A percentile compares a stretch with the other conserved stretches of the same genome.
These are phyloP conservation scores for Euphorbia corollata DNA, from an alignment of 441 rosid species.

Conservation along the genomic window DNA sequence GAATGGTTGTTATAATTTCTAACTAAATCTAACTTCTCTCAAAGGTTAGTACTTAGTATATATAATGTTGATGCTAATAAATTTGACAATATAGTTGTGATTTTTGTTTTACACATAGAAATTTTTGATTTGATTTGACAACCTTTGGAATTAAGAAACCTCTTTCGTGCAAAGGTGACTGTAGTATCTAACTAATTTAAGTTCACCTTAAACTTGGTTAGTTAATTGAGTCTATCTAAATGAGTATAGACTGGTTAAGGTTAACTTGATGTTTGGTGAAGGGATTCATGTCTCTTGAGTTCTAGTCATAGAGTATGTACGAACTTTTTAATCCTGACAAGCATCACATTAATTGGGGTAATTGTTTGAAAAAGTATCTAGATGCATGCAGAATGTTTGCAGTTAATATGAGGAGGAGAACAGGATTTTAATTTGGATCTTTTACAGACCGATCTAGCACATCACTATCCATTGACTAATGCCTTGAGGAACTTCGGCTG, in stretches of 20 bases:
- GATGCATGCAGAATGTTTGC: not conserved
- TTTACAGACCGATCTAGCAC: conserved; percentile 49
- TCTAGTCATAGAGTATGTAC: not conserved
- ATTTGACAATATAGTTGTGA: not conserved
- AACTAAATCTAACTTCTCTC: not conserved
- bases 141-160: not conserved
- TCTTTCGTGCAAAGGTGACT: conserved; percentile 4
- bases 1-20: not conserved
- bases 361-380: not conserved
- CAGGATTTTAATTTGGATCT: not conserved
- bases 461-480: conserved; percentile 33
- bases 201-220: not conserved
- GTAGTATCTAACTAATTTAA: conserved; percentile 1
- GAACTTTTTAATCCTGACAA: not conserved
- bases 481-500: conserved; percentile 43
- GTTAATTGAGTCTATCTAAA: not conserved
- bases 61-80: not conserved
- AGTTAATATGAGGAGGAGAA: not conserved
- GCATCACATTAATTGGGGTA: not conserved
- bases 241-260: not conserved
- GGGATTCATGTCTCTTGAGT: not conserved
- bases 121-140: not conserved
- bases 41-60: not conserved
- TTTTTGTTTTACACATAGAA: not conserved
- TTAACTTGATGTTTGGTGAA: not conserved